Evolutionary conservation across 495 filamentous ascomycete species (phyloP), one percentile per base, ranked within the genome.

Genomic region (Podospora conica): DNA sequence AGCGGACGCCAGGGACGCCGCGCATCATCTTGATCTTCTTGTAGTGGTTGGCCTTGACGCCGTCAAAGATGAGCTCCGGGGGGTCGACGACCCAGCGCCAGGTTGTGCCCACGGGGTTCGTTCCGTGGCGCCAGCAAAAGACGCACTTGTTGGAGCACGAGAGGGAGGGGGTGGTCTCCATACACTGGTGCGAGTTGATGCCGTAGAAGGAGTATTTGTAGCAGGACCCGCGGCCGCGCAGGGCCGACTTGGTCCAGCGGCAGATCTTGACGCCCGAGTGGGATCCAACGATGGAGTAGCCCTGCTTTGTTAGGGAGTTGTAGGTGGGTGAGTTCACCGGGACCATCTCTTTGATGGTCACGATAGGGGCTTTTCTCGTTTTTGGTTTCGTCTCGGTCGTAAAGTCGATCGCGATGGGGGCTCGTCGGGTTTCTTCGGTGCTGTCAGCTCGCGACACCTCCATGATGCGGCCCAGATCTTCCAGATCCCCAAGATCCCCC

Each of bases 151-250:
- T 98, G 70, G 90, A 93, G 83, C 94, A 98, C 18, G 91, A 96
- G 20, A 98, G 85, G 1, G 93, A 96, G 0, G 94, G 94, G 0
- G 94, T 98, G 4, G 93, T 91, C 78, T 98, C 94, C 94, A 98
- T 98, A 80, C 94, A 98, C 54, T 95, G 87, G 70, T 98, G 94
- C 1, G 93, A 97, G 64, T 87, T 85, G 73, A 98, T 98, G 66
- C 93, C 94, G 76, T 98, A 98, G 79, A 98, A 97, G 8, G 90
- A 93, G 76, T 83, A 96, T 75, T 98, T 98, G 83, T 98, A 98
- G 81, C 94, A 98, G 22, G 91, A 96, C 11, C 94, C 94, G 20
- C 94, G 87, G 28, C 94, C 94, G 59, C 94, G 91, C n/a, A 98
- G 88, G 4, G 94, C 94, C 7, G 93, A 96, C 78, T 98, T 98